Base-by-base conservation (phyloP, 164 flowering plant species). In the Taxillus chinensis region DNA sequence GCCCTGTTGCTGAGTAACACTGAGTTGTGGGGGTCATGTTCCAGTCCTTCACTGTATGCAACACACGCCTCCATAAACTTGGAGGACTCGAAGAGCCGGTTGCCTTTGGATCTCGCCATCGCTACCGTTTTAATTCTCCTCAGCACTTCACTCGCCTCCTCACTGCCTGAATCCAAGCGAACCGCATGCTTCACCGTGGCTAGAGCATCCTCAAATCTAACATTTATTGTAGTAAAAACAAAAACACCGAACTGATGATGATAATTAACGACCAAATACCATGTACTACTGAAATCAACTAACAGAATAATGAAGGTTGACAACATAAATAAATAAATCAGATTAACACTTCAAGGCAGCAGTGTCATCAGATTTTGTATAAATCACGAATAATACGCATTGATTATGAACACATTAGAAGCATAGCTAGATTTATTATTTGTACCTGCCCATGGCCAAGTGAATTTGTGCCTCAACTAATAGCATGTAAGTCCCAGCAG, bases 1-100 rank as follows among this genome's bases (percentile, higher is more conserved):
- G 95, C 97, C 53, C 95, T 70, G 73, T 93, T 90, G 67, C 92
- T 89, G 15, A 89, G 74, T 68, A 93, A 70, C 37, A 87, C 69
- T 12, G 97, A 77, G 76, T 90, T 93, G 69, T 70, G 60, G 7
- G 90, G 85, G 39, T 86, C 97, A 15, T 76, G 69, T 17, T 89
- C 87, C 38, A 93, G 75, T 38, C 97, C 96, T 59, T 84, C 83
- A 8, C 74, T 68, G 48, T 93, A 87, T 0, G 73, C 81, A 6
- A 55, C 48, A 56, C 80, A 79, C 0, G 96, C 99, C 77, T 86
- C 91, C 0, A 62, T 9, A 62, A 73, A 87, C 67, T 71, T 86
- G 5, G 80, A 78, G 5, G 72, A 87, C 64, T 82, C 87, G 71
- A 81, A 93, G 5, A 86, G 80, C 50, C 79, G 62, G 61, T 93